These are phyloP conservation scores for Lasiosphaeris hirsuta DNA, from an alignment of 495 filamentous ascomycete species.

Conservation along the genomic window DNA sequence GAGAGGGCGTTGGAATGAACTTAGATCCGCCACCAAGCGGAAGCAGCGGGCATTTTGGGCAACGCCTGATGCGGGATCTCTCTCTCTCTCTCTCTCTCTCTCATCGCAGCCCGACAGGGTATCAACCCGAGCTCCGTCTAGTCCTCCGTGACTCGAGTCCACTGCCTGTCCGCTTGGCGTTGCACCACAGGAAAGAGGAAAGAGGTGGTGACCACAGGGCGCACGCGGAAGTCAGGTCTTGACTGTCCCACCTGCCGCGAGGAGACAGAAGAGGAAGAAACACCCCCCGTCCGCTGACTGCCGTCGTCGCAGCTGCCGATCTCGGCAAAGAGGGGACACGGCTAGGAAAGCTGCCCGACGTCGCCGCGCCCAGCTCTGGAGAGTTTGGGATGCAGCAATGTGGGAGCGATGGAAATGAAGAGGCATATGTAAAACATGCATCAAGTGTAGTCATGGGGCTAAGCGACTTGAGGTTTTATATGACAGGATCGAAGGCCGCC, in stretches of 20 bases:
- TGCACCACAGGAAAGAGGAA: conserved; percentile 6
- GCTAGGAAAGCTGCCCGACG: neutral
- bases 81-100: neutral
- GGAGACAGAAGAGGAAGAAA: neutral
- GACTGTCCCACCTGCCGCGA: neutral
- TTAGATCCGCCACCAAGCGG: neutral
- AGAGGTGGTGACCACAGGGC: neutral
- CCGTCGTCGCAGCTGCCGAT: conserved; percentile 4
- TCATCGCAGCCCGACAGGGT: conserved; percentile 10
- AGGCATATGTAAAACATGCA: conserved; percentile 11
- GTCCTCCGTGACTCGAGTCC: conserved; percentile 2
- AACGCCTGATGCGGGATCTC: neutral
- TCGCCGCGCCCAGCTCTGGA: neutral
- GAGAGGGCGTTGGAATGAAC: too few species aligned
- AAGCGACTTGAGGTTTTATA: neutral
- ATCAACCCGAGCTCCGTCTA: conserved; percentile 5
- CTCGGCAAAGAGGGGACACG: conserved; percentile 5
- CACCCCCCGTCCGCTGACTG: neutral
- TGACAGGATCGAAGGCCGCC: too few species aligned
- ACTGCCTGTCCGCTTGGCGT: neutral
- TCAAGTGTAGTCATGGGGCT: neutral
- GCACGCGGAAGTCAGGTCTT: neutral
- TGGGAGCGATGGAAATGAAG: conserved; percentile 5
- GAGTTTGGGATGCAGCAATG: conserved; percentile 1
- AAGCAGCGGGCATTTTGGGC: neutral